phyloP scores from a whole-genome alignment of 108 stramenopile species.

The Skeletonema costatum region DNA sequence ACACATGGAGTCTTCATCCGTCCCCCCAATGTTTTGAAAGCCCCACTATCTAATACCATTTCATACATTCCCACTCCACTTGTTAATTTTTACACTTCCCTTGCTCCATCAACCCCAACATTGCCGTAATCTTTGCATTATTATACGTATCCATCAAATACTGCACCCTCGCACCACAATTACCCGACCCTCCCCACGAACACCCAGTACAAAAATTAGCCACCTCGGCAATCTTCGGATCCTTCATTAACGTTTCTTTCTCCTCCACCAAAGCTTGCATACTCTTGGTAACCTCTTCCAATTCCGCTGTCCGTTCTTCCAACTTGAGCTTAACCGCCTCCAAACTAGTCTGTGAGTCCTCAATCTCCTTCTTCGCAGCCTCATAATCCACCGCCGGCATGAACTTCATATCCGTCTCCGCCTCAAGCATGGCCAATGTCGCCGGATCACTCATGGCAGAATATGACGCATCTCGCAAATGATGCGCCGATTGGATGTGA shows the following conservation, averaged over 20 bases:
- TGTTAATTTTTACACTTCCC: background rate
- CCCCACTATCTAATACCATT: background rate
- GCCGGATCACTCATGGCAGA: constrained; percentile 28
- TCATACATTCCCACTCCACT: background rate
- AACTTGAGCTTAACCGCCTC: constrained; percentile 30
- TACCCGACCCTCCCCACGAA: constrained; percentile 21
- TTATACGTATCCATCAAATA: constrained; percentile 30
- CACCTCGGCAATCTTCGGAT: constrained; percentile 23
- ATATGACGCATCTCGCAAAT: constrained; percentile 24
- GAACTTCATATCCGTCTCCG: constrained; percentile 48
- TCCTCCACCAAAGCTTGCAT: constrained; percentile 46
- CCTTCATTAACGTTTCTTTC: constrained; percentile 41
- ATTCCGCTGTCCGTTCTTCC: constrained; percentile 33
- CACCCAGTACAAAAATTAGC: constrained; percentile 26
- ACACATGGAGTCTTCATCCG: no score
- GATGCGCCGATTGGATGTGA: constrained; percentile 43
- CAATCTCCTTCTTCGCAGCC: constrained; percentile 12
- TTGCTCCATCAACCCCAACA: constrained; percentile 18
- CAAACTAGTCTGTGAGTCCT: constrained; percentile 17
- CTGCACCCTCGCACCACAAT: constrained; percentile 15
- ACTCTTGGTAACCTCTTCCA: constrained; percentile 43
- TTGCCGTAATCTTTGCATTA: background rate
- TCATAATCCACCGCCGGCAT: constrained; percentile 54
- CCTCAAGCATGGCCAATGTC: constrained; percentile 25
- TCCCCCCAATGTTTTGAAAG: no score